phyloP scores from a whole-genome alignment of 345 rosid genomes.

The Hibiscus mutabilis region DNA sequence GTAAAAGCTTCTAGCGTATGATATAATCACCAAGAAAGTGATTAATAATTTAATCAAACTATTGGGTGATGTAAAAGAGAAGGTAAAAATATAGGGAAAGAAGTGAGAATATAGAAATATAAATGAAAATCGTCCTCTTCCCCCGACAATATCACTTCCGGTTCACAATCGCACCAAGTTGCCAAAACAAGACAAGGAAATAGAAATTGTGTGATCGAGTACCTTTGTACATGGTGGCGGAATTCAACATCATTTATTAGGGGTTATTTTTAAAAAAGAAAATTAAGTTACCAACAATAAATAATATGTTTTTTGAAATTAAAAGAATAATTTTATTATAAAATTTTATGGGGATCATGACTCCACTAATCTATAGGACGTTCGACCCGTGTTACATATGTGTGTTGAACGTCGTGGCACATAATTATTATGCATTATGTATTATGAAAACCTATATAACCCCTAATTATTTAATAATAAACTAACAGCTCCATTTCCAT shows the following conservation, averaged over 20 bases:
- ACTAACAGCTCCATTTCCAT: not conserved
- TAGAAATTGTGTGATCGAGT: conserved; percentile 16
- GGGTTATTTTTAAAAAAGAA: no score
- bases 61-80: not conserved
- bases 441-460: not conserved
- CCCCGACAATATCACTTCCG: conserved; percentile 9
- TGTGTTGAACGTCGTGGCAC: conserved; percentile 37
- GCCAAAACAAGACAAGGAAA: conserved; percentile 36
- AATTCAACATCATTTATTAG: no score
- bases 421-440: conserved; percentile 19
- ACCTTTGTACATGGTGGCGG: not conserved
- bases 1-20: not conserved
- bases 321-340: no score
- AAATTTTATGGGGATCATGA: no score
- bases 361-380: no score
- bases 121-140: conserved; percentile 22
- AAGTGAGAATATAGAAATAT: not conserved
- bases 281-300: no score
- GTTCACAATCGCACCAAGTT: conserved; percentile 17
- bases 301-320: no score
- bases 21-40: not conserved
- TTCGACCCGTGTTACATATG: not conserved
- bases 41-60: not conserved
- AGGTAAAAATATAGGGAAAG: conserved; percentile 22
- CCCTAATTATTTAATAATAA: not conserved